phyloP scores from a whole-genome alignment of 2,329 filamentous ascomycete genomes.

The Moelleriella libera region DNA sequence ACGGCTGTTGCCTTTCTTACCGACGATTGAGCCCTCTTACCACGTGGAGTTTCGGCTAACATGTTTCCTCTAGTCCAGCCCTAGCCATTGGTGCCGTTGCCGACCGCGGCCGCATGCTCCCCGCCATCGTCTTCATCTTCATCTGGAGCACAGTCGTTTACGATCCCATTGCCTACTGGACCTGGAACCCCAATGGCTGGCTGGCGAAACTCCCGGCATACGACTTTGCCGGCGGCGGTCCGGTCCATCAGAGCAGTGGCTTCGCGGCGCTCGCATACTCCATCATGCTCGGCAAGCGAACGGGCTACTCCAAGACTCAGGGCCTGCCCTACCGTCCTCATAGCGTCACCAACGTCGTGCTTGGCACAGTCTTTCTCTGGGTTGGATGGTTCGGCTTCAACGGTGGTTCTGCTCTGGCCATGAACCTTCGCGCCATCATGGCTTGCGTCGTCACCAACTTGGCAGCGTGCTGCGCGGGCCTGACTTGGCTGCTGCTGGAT shows the following conservation, averaged over 20 bases:
- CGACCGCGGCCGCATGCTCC: constrained; percentile 46
- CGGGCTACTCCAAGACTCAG: constrained; percentile 44
- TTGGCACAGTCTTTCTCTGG: constrained; percentile 70
- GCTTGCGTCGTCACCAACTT: constrained; percentile 81
- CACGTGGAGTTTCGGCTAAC: neutral
- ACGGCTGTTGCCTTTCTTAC: too few species aligned
- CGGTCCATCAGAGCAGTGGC: constrained; percentile 62
- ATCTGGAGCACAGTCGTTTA: constrained; percentile 60
- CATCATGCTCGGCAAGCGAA: constrained; percentile 57
- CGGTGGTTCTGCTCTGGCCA: constrained; percentile 65
- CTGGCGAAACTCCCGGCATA: constrained; percentile 53
- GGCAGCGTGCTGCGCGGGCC: constrained; percentile 65
- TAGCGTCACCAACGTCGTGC: constrained; percentile 59
- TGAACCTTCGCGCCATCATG: constrained; percentile 81
- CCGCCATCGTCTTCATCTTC: constrained; percentile 53
- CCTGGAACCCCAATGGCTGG: constrained; percentile 58
- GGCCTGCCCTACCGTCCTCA: constrained; percentile 56
- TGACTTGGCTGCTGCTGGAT: constrained; percentile 76
- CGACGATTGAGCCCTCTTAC: too few species aligned
- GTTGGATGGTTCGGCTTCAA: constrained; percentile 97
- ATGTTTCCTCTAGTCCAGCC: constrained; percentile 25
- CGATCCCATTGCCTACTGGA: constrained; percentile 63
- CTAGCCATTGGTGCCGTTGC: constrained; percentile 46
- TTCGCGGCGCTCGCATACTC: constrained; percentile 60
- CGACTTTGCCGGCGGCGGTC: constrained; percentile 63